Conservation (phyloP, 257 asterid species). For the Echites panduratus region DNA sequence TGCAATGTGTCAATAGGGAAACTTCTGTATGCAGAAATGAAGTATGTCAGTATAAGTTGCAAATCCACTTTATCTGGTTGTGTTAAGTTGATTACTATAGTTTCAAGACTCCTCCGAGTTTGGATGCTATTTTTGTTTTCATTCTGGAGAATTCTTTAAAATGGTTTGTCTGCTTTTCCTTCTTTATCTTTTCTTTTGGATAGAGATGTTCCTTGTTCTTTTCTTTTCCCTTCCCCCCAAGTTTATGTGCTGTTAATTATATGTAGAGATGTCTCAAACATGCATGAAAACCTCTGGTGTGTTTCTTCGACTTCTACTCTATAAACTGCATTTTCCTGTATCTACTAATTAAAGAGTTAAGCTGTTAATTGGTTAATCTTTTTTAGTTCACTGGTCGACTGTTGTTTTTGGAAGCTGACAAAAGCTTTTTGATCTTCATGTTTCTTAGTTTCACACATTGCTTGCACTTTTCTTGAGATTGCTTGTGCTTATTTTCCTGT, state of each 20-base stretch:
- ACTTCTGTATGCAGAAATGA: background rate
- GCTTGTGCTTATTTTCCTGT: conserved; percentile 1
- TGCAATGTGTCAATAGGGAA: background rate
- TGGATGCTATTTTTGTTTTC: too few species aligned
- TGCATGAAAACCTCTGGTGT: background rate
- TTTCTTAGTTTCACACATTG: background rate
- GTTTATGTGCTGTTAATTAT: background rate
- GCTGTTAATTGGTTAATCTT: background rate
- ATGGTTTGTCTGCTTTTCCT: too few species aligned
- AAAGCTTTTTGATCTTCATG: background rate
- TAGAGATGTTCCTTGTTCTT: too few species aligned
- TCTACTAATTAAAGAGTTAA: background rate
- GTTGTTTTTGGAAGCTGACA: background rate
- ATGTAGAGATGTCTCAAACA: background rate
- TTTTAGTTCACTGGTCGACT: background rate
- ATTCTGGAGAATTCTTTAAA: too few species aligned
- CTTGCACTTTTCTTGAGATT: background rate
- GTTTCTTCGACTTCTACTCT: background rate
- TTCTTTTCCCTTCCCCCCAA: too few species aligned
- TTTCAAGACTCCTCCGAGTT: too few species aligned
- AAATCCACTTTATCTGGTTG: too few species aligned
- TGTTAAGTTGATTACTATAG: too few species aligned
- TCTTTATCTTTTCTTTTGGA: too few species aligned
- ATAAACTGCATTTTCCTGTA: background rate
- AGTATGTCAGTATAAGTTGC: background rate